These are phyloP conservation scores for Polytolypa hystricis DNA, from an alignment of 2,329 filamentous ascomycete species.

Conservation along the genomic window DNA sequence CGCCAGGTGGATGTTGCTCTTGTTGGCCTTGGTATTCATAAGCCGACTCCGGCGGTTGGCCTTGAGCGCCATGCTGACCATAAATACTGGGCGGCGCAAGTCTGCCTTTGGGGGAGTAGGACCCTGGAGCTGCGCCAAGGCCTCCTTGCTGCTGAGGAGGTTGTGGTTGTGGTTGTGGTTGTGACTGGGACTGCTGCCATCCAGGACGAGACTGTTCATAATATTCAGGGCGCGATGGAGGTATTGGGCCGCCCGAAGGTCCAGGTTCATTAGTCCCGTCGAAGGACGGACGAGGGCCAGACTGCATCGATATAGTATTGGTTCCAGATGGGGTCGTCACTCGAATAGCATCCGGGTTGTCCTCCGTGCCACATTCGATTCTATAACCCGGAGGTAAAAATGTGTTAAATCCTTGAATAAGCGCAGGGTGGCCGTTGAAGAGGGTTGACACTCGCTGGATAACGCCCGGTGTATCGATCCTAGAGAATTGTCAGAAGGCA, in stretches of 20 bases:
- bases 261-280: conserved; percentile 23
- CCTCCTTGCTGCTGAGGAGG: conserved; percentile 1
- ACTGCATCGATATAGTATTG: conserved; percentile 75
- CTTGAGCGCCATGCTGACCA: conserved; percentile 24
- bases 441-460: conserved; percentile 93
- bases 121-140: conserved; percentile 20
- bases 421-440: conserved; percentile 87
- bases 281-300: conserved; percentile 26
- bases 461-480: conserved; percentile 92
- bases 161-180: conserved; percentile 17
- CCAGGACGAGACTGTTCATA: conserved; percentile 29
- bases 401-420: conserved; percentile 97
- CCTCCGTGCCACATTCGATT: conserved; percentile 88
- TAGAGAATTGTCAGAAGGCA: conserved; percentile 18
- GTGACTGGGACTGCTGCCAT: conserved; percentile 28
- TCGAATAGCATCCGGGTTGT: conserved; percentile 89
- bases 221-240: conserved; percentile 27
- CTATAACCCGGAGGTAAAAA: conserved; percentile 92
- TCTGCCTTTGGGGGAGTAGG: conserved; percentile 32
- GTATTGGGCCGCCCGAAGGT: conserved; percentile 20
- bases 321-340: conserved; percentile 98
- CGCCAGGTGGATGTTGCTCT: conserved; percentile 37
- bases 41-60: conserved; percentile 31
- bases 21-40: conserved; percentile 33
- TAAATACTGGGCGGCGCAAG: conserved; percentile 27